These are phyloP conservation scores for Clavispora phyllophila DNA, from an alignment of 805 yeast genomes.

Conservation along the genomic window DNA sequence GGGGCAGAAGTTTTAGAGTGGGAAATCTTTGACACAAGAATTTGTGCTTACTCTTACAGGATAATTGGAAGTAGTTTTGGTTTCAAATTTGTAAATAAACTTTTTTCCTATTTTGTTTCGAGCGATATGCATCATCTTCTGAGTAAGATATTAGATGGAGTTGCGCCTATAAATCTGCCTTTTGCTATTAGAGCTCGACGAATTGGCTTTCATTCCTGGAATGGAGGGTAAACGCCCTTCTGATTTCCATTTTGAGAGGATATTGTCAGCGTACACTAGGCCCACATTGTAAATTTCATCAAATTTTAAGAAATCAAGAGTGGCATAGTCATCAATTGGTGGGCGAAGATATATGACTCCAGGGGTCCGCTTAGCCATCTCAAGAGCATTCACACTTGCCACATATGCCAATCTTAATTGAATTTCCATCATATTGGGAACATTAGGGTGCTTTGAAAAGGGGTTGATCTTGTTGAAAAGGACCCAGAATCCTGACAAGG, in stretches of 20 bases:
- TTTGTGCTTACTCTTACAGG: too few species aligned
- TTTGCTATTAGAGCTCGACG: neutral
- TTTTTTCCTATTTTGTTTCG: too few species aligned
- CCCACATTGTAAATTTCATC: constrained; percentile 87
- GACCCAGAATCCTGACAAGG: constrained; percentile 91
- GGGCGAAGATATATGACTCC: constrained; percentile 89
- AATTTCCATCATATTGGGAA: constrained; percentile 92
- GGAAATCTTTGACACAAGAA: too few species aligned
- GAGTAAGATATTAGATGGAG: constrained; percentile 8
- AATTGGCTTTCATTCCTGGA: constrained; percentile 38
- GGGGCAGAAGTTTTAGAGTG: neutral
- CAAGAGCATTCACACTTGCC: constrained; percentile 89
- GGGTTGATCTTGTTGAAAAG: constrained; percentile 84
- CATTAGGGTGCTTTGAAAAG: constrained; percentile 78
- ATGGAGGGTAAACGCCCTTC: constrained; percentile 56
- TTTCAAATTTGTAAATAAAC: too few species aligned
- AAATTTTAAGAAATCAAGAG: constrained; percentile 87
- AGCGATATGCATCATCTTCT: neutral
- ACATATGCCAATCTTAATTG: constrained; percentile 92
- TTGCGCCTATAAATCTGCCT: constrained; percentile 10
- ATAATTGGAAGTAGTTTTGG: too few species aligned
- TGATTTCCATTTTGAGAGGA: constrained; percentile 47
- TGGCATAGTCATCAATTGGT: constrained; percentile 88
- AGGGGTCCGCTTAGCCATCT: constrained; percentile 74
- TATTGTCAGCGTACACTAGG: constrained; percentile 59